phyloP scores from a whole-genome alignment of 192 early-diverging fungal genomes.

The Coemansia sp. region DNA sequence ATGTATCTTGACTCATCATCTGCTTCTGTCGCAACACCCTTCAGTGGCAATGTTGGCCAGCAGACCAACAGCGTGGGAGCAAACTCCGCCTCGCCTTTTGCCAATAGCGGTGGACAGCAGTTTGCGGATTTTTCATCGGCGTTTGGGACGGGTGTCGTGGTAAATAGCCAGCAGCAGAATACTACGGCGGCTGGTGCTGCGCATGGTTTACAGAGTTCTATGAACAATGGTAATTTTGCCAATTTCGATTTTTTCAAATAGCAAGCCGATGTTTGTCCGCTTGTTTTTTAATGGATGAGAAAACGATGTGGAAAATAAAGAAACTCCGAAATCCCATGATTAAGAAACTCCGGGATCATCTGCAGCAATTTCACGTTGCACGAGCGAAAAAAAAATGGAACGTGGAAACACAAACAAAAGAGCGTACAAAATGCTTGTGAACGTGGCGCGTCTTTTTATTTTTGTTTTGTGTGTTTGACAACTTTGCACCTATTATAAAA shows the following conservation, averaged over 20 bases:
- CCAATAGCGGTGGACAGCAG: not conserved
- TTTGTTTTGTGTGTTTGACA: too few relatives aligned
- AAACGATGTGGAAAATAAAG: too few relatives aligned
- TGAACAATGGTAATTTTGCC: slow-evolving; percentile 46
- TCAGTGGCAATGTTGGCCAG: not conserved
- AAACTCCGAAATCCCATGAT: too few relatives aligned
- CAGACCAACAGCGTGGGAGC: slow-evolving; percentile 16
- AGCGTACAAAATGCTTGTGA: too few relatives aligned
- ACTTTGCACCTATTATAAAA: too few relatives aligned
- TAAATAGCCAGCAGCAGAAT: slow-evolving; percentile 7
- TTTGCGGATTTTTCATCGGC: slow-evolving; percentile 3
- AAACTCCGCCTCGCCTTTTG: slow-evolving; percentile 15
- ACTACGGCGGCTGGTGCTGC: not conserved
- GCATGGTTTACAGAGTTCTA: slow-evolving; percentile 17
- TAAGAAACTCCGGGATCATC: too few relatives aligned
- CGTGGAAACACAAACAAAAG: too few relatives aligned
- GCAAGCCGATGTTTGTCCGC: too few relatives aligned
- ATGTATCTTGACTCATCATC: slow-evolving; percentile 31
- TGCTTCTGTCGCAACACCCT: slow-evolving; percentile 6
- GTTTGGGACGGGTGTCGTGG: slow-evolving; percentile 4
- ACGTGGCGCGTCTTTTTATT: too few relatives aligned
- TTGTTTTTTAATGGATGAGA: too few relatives aligned
- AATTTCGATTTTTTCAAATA: slow-evolving; percentile 45
- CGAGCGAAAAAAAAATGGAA: too few relatives aligned
- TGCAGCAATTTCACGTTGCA: too few relatives aligned